Conservation (phyloP, 768 basidiomycete genomes). For the Asterophora parasitica region DNA sequence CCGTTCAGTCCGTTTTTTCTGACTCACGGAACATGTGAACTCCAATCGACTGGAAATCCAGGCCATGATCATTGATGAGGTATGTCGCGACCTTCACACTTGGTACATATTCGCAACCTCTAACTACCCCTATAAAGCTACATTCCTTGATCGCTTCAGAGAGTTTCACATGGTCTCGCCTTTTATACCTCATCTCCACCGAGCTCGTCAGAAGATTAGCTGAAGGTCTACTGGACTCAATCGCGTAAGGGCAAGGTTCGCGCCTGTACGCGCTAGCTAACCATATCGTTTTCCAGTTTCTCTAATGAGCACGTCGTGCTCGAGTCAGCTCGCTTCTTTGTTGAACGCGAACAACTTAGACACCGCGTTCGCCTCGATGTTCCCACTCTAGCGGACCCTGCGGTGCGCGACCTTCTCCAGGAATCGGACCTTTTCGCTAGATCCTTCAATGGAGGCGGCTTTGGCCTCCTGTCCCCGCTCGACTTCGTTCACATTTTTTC, state of each 20-base stretch:
- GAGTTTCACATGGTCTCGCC: conserved; percentile 65
- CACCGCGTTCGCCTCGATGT: conserved; percentile 74
- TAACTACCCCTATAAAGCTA: conserved; percentile 42
- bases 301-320: conserved; percentile 72
- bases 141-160: conserved; percentile 66
- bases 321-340: conserved; percentile 64
- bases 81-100: conserved; percentile 28
- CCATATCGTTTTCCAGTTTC: conserved; percentile 34
- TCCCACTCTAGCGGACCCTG: conserved; percentile 71
- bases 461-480: conserved; percentile 76
- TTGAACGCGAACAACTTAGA: conserved; percentile 77
- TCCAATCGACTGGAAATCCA: conserved; percentile 22
- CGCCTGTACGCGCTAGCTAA: conserved; percentile 14
- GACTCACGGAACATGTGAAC: conserved; percentile 14
- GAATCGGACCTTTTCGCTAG: conserved; percentile 83
- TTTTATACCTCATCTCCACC: conserved; percentile 52
- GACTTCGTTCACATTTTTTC: conserved; percentile 75
- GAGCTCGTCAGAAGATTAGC: conserved; percentile 61
- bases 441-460: conserved; percentile 73
- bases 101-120: conserved; percentile 7
- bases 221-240: conserved; percentile 63
- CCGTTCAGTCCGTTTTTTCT: not conserved
- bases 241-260: conserved; percentile 60
- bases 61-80: conserved; percentile 83
- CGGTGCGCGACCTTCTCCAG: conserved; percentile 72